Percentiles rank a stretch among this genome's conserved stretches.
phyloP scores from a whole-genome alignment of 2,329 filamentous ascomycete species.

The Tolypocladium ovalisporum region DNA sequence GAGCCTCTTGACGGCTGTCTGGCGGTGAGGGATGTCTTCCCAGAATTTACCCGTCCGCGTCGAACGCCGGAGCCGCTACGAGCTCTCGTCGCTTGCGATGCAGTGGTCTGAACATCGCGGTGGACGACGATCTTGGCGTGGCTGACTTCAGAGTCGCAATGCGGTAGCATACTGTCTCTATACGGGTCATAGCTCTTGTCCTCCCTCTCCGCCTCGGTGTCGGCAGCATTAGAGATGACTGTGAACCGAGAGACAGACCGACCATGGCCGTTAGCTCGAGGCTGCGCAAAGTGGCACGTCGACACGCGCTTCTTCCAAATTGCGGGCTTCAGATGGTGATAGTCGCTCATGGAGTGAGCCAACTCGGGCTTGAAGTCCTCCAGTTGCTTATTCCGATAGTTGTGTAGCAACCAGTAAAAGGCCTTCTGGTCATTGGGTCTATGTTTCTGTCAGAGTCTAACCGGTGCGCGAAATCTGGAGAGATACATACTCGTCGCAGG shows the following conservation, averaged over 20 bases:
- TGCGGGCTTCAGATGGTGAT: conserved; percentile 62
- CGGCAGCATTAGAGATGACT: conserved; percentile 51
- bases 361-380: conserved; percentile 79
- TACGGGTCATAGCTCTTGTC: conserved; percentile 74
- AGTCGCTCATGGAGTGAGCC: conserved; percentile 81
- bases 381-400: conserved; percentile 72
- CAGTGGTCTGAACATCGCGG: conserved; percentile 29
- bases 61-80: conserved; percentile 24
- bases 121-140: conserved; percentile 62
- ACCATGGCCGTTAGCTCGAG: conserved; percentile 33
- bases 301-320: conserved; percentile 50
- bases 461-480: neutral
- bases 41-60: conserved; percentile 16
- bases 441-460: conserved; percentile 7
- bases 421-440: conserved; percentile 84
- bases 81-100: conserved; percentile 18
- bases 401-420: conserved; percentile 77
- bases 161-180: conserved; percentile 47
- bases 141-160: conserved; percentile 36
- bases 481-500: conserved; percentile 46
- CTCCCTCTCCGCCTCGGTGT: conserved; percentile 35
- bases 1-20: conserved; percentile 28
- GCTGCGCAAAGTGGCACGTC: conserved; percentile 46
- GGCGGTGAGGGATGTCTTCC: conserved; percentile 16
- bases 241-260: conserved; percentile 51